Evolutionary conservation across 345 rosid genomes (phyloP).

Genomic region (Lepidium didymum): DNA sequence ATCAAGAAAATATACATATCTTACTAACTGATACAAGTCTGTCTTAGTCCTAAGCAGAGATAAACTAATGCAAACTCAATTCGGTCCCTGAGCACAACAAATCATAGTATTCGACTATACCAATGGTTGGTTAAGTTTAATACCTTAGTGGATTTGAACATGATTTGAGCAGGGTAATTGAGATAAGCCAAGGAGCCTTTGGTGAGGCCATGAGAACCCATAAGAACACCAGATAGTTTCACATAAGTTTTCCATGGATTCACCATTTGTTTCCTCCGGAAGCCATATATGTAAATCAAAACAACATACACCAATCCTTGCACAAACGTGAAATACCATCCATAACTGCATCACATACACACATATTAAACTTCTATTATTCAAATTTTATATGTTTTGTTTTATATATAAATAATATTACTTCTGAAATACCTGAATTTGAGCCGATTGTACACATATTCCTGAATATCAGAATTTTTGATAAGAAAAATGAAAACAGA

Average conservation of each 20-base stretch:
- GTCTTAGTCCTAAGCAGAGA: not conserved
- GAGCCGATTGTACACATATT: slow-evolving; percentile 89
- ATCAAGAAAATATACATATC: not conserved
- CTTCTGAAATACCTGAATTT: slow-evolving; percentile 55
- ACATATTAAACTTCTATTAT: not conserved
- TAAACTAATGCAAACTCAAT: not conserved
- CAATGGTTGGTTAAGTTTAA: not conserved
- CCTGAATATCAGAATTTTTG: slow-evolving; percentile 45
- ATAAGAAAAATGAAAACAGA: not conserved
- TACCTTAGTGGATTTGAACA: slow-evolving; percentile 95
- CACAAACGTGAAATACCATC: slow-evolving; percentile 87
- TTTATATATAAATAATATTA: not conserved
- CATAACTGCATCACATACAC: slow-evolving; percentile 49
- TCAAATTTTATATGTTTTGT: not conserved
- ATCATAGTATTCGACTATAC: not conserved
- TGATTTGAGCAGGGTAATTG: slow-evolving; percentile 85
- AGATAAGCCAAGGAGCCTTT: slow-evolving; percentile 85
- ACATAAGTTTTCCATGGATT: slow-evolving; percentile 83
- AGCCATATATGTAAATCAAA: slow-evolving; percentile 67
- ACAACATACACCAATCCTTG: slow-evolving; percentile 80
- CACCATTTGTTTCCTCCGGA: slow-evolving; percentile 76
- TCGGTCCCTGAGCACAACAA: not conserved
- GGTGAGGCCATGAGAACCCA: slow-evolving; percentile 87
- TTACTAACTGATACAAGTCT: not conserved
- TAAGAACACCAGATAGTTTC: slow-evolving; percentile 70